Base-by-base conservation (phyloP, 2,329 filamentous ascomycete species). In the Exophiala aquamarina region DNA sequence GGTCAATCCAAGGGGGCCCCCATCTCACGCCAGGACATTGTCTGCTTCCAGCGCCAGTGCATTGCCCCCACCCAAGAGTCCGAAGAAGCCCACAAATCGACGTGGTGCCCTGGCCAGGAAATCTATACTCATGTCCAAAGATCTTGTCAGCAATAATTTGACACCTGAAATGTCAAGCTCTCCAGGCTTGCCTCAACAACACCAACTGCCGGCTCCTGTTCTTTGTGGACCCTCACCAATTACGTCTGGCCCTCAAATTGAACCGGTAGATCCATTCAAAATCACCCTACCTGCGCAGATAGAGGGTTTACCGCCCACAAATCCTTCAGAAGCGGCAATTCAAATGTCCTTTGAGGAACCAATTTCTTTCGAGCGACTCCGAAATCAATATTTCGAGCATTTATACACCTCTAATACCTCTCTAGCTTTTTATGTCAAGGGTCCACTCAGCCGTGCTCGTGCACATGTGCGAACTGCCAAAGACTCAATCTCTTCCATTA, bases 351-450 rank as follows among this genome's bases (percentile, higher is more conserved):
- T 38, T n/a, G 37, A 40, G 4, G 46, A 54, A 11, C 38, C 40
- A 15, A 35, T 48, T 28, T 37, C 47, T 9, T 31, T 42, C 14
- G 51, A 54, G 14, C 54, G 56, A 8, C 49, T 59, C 18, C 46
- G 55, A 23, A 47, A 39, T 29, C 55, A 55, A 28, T 59, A 58
- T 42, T 52, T 59, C 14, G 57, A 61, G 18, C 47, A 56, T 31
- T 44, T 61, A 14, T 61, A 61, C 44, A 47, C 39, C 10, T 57
- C 53, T 18, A 58, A 73, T 64, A 69, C 71, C n/a, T 74, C 72
- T 20, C 61, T 76, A 44, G 73, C 73, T 44, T 76, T 75, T 55
- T 76, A 75, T 57, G 72, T 72, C 28, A 76, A 76, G 61, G 73
- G 73, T 3, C 72, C 73, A 13, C 59, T 76, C 41, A 66, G 72